Evolutionary conservation across 345 rosid genomes (phyloP).

Genomic region (Mallotus nudiflorus): DNA sequence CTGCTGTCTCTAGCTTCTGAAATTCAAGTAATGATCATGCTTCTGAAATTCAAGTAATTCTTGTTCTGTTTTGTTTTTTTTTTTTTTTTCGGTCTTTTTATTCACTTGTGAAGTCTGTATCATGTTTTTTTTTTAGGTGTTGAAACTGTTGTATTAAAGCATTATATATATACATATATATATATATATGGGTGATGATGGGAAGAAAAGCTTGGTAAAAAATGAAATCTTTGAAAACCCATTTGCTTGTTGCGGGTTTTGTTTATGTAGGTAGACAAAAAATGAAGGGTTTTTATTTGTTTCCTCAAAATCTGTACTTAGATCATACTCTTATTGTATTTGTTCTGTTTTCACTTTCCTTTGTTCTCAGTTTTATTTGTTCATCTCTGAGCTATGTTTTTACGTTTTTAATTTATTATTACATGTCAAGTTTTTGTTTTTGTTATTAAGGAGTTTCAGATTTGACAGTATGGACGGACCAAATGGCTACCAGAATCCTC

Average conservation of each 20-base stretch:
- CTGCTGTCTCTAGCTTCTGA: too few species aligned
- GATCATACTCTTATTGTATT: too few species aligned
- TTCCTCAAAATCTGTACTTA: neutral
- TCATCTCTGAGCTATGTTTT: neutral
- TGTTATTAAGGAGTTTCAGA: slow-evolving; percentile 7
- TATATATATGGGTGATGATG: too few species aligned
- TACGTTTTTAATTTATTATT: neutral
- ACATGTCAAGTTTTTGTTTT: neutral
- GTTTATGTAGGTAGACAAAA: too few species aligned
- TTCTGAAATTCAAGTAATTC: neutral
- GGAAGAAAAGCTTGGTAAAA: too few species aligned
- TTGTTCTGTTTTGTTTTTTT: too few species aligned
- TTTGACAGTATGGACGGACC: slow-evolving; percentile 31
- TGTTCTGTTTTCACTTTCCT: neutral
- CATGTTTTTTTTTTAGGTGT: neutral
- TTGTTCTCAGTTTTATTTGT: neutral
- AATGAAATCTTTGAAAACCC: too few species aligned
- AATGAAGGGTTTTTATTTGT: neutral
- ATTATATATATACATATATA: too few species aligned
- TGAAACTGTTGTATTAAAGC: neutral
- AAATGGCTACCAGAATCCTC: slow-evolving; percentile 20
- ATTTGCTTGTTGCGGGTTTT: too few species aligned
- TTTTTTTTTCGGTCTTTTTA: neutral
- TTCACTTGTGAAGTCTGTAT: neutral
- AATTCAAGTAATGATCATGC: too few species aligned